These are phyloP conservation scores for Syzygium aromaticum DNA, from an alignment of 345 rosid genomes.

Conservation along the genomic window DNA sequence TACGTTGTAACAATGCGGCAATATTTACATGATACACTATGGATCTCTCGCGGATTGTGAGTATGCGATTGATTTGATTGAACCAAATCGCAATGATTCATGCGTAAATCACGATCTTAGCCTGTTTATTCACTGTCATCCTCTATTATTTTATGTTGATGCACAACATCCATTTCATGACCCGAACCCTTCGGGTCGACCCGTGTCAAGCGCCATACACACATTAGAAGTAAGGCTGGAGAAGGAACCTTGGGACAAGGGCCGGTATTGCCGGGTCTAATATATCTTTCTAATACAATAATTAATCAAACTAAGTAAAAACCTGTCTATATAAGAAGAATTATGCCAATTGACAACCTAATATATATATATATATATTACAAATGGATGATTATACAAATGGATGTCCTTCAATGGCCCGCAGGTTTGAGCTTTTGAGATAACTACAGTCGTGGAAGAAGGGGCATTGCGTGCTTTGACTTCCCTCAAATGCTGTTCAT, in stretches of 20 bases:
- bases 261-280: background rate
- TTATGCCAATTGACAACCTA: background rate
- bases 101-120: too few species aligned
- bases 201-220: accelerated
- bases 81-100: too few species aligned
- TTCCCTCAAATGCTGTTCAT: background rate
- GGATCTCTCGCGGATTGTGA: background rate
- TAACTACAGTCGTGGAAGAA: background rate
- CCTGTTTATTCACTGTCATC: too few species aligned
- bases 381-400: background rate
- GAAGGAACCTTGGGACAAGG: background rate
- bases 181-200: too few species aligned
- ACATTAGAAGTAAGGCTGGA: background rate
- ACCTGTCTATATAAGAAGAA: background rate
- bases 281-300: background rate
- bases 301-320: background rate
- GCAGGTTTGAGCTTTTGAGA: background rate
- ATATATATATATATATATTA: background rate
- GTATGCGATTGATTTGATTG: background rate
- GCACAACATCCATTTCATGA: too few species aligned
- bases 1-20: background rate
- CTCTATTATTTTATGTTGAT: too few species aligned
- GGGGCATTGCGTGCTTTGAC: background rate
- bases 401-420: background rate
- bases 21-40: background rate